Evolutionary conservation across 805 yeast species (phyloP), one percentile per base, ranked within the genome.

Genomic region (Starmerella kuoi): DNA sequence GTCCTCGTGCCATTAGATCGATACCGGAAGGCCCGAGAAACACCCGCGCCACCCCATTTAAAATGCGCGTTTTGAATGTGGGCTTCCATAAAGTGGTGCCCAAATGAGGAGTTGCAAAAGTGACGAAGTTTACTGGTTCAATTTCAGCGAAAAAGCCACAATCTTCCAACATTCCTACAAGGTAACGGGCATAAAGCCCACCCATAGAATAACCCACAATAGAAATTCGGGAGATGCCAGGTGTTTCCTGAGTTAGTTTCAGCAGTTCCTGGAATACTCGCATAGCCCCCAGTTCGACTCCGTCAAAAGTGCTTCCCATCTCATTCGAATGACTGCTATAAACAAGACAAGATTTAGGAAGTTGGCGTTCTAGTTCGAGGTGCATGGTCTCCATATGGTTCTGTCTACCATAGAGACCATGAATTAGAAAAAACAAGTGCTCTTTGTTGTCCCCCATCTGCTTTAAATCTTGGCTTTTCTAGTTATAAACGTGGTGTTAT

Each of bases 191-290:
- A 12, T 83, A 70, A 22, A 87, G 60, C 0, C 96, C 96, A 9
- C 96, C 96, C 40, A 86, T 60, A 0, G 94, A 82, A 57, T 87
- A 87, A 0, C 96, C 95, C 2, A 85, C 69, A 27, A 87, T 63
- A 48, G 88, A 79, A 34, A 87, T 70, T 46, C 74, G 71, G n/a
- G 66, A 65, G 9, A 82, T 77, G n/a, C 47, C 52, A 14, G 28
- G 28, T 9, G 56, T 55, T 1, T 51, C 53, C 67, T 45, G 63
- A 21, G 67, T 52, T 45, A 64, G 56, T 9, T 50, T 54, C 20
- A 61, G 61, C 11, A 86, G 66, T 57, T 84, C 94, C 24, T 70
- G 65, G 18, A 79, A 56, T 25, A 82, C 72, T 8, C 87, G 64
- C 46, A 78, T 73, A 3, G 59, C 61, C 11, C 58, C 52, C 2